These are phyloP conservation scores for Beta lomatogona DNA, from an alignment of 179 eudicot species.

Conservation along the genomic window DNA sequence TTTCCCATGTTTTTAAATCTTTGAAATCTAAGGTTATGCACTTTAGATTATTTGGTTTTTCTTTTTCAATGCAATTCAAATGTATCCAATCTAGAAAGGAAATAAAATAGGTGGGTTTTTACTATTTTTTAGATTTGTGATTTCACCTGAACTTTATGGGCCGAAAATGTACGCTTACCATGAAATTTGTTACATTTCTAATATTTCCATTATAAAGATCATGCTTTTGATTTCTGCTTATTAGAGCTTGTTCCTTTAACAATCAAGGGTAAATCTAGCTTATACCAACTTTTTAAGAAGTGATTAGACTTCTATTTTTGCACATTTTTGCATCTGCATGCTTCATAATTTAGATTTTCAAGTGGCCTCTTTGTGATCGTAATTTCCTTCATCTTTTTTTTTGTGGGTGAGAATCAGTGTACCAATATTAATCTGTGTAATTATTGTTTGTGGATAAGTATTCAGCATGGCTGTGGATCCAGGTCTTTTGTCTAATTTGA, in stretches of 20 bases:
- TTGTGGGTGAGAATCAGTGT: not conserved
- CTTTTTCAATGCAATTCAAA: not conserved
- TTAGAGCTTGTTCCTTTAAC: not conserved
- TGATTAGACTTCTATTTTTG: not conserved
- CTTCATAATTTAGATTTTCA: not conserved
- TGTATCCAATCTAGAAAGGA: not conserved
- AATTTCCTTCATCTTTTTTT: not conserved
- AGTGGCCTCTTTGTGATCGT: not conserved
- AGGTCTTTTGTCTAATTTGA: not conserved
- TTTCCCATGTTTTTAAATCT: constrained; percentile 11
- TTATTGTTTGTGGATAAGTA: not conserved
- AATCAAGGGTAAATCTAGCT: not conserved
- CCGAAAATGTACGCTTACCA: not conserved
- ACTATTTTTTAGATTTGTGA: not conserved
- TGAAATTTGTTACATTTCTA: not conserved
- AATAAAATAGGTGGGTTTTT: not conserved
- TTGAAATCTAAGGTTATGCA: not conserved
- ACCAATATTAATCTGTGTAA: not conserved
- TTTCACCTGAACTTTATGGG: not conserved
- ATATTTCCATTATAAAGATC: constrained; percentile 1
- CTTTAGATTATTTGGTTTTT: not conserved
- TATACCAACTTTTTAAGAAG: not conserved
- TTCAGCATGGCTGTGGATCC: not conserved
- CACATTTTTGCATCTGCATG: not conserved
- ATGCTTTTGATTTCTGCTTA: not conserved